Evolutionary conservation across 192 early-diverging fungal species (phyloP), one percentile per base, ranked within the genome.

Genomic region (Umbelopsis sp.): DNA sequence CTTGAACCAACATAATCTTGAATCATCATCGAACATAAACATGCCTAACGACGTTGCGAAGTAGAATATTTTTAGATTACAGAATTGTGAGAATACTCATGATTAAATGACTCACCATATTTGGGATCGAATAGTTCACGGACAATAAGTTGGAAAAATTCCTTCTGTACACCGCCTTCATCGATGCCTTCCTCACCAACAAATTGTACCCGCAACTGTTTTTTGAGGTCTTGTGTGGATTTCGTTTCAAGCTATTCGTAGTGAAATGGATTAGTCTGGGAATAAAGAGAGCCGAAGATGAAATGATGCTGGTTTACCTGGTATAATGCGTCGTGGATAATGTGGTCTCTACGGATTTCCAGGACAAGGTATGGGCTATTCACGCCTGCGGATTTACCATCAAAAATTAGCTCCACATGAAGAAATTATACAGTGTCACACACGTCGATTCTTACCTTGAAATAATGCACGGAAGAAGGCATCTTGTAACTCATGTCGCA

Each of bases 141-240:
- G 47, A 96, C 92, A 17, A 96, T 88, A 26, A 96, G 84, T 65
- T 94, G 90, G 71, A 97, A 96, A 82, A 95, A 97, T 82, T 97
- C 96, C 73, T 96, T 96, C 66, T 94, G 93, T 32, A 97, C 91
- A 12, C 96, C 96, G 52, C 96, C 96, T 69, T 95, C 94, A 72
- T 96, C 95, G 14, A 97, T 91, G 26, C 93, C 96, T 71, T 97
- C 95, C 69, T 97, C 96, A 26, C 94, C 94, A 0, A 95, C 89
- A 87, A 97, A 97, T 38, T 93, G 85, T 62, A 97, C 90, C 45
- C 94, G 86, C 24, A 97, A 84, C 75, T 95, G 95, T 76, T 96
- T 97, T 54, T 92, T 91, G 67, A 96, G 81, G 71, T 97, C 96
- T 72, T 94, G 89, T 51, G 86, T 84, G 14, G 92, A 84, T 76